Evolutionary conservation across 306 rosid genomes (phyloP), one percentile per base, ranked within the genome.

Genomic region (Acacia crassicarpa): DNA sequence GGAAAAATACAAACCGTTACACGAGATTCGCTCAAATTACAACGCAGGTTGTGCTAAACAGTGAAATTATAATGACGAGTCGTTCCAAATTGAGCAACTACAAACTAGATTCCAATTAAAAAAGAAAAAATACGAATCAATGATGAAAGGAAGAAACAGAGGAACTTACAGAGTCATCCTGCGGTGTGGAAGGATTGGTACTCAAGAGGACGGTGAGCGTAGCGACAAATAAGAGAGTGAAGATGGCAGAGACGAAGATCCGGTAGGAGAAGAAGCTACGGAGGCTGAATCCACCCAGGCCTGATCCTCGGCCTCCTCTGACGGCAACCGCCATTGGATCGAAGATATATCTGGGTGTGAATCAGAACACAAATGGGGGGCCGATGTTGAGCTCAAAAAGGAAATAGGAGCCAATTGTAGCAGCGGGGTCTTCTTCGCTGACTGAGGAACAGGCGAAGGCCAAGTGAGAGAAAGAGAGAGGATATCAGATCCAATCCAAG

Each of bases 191-290:
- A 2, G 97, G 98, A 75, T 91, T 91, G 25, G 91, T 87, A 46
- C 91, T 85, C 83, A 93, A 83, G 59, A 96, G 83, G 14, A 93
- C 92, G 20, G 97, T 90, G 16, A 96, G 92, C 20, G 99, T 96
- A 25, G 98, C 98, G 56, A 96, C 30, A 90, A 96, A 96, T 74
- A 96, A 97, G 58, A 96, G 93, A 49, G 94, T 90, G 67, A 96
- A 90, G 88, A 92, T 86, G 5, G 98, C 98, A 45, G 99, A 96
- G 75, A 96, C 91, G 88, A 96, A 96, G 94, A 96, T 91, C 95
- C 98, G 90, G 86, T 90, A 94, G 0, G 99, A 93, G 91, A 93
- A 96, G 88, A 92, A 86, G 91, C 92, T 90, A 61, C 94, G 93
- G 59, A 91, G 79, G 84, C 76, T 80, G 86, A 89, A 89, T 46